Evolutionary conservation across 129 eudicot genomes (phyloP).

Genomic region (Apium graveolens): DNA sequence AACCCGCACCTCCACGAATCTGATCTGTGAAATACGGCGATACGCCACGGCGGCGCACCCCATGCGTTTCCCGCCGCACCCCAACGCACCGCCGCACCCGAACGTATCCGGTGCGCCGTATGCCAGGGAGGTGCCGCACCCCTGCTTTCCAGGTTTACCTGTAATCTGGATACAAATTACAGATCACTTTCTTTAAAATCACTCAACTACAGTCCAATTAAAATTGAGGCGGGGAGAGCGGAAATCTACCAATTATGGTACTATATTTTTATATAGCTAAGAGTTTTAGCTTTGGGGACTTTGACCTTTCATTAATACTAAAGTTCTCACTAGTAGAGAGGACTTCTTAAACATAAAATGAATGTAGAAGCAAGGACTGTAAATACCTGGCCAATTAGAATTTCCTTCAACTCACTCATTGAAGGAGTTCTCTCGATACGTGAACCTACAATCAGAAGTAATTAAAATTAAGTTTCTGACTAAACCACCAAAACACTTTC

Average conservation of each 20-base stretch:
- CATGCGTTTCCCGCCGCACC: no score
- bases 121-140: no score
- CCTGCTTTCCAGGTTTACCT: no score
- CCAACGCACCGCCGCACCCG: no score
- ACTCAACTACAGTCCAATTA: neutral
- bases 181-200: slow-evolving; percentile 81
- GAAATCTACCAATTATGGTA: neutral
- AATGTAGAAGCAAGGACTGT: slow-evolving; percentile 19
- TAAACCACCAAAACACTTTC: neutral
- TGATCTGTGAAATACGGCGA: no score
- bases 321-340: neutral
- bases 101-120: no score
- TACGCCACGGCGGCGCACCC: no score
- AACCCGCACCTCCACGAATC: no score
- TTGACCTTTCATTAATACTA: neutral
- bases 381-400: slow-evolving; percentile 91
- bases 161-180: slow-evolving; percentile 89
- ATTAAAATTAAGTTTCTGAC: slow-evolving; percentile 10
- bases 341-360: slow-evolving; percentile 3
- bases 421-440: slow-evolving; percentile 89
- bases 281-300: neutral
- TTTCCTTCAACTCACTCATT: slow-evolving; percentile 96
- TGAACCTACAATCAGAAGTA: slow-evolving; percentile 58
- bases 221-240: neutral
- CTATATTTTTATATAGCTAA: neutral